Evolutionary conservation across 768 basidiomycete species (phyloP).

Genomic region (Lactarius vividus): DNA sequence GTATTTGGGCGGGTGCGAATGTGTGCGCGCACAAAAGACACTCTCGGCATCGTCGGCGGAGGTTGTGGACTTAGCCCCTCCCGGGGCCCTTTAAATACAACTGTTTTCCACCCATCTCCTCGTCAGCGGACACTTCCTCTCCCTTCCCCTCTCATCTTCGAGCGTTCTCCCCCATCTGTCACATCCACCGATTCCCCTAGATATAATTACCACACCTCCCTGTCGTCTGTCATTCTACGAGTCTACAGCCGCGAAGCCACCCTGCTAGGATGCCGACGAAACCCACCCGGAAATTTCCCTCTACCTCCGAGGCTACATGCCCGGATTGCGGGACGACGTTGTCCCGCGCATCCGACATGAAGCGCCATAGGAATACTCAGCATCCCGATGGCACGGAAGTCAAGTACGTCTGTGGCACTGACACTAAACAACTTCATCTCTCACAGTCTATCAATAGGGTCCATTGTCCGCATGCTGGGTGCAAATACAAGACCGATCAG

Average conservation of each 20-base stretch:
- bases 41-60: conserved; percentile 1
- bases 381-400: conserved; percentile 11
- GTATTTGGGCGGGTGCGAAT: conserved; percentile 8
- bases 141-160: background rate
- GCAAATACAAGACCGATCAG: conserved; percentile 8
- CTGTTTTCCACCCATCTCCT: background rate
- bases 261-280: background rate
- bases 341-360: conserved; percentile 12
- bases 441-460: conserved; percentile 5
- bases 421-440: background rate
- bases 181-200: background rate
- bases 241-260: background rate
- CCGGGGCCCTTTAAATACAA: conserved; percentile 16
- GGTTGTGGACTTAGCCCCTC: background rate
- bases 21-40: conserved; percentile 10
- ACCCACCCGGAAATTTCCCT: background rate
- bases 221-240: background rate
- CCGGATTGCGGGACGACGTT: conserved; percentile 10
- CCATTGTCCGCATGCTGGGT: conserved; percentile 6
- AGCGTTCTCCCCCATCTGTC: background rate
- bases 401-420: conserved; percentile 15
- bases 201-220: background rate
- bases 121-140: background rate
- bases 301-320: conserved; percentile 3
- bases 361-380: conserved; percentile 15